Evolutionary conservation across 2,329 filamentous ascomycete species (phyloP).

Genomic region (Pseudogymnoascus sp.): DNA sequence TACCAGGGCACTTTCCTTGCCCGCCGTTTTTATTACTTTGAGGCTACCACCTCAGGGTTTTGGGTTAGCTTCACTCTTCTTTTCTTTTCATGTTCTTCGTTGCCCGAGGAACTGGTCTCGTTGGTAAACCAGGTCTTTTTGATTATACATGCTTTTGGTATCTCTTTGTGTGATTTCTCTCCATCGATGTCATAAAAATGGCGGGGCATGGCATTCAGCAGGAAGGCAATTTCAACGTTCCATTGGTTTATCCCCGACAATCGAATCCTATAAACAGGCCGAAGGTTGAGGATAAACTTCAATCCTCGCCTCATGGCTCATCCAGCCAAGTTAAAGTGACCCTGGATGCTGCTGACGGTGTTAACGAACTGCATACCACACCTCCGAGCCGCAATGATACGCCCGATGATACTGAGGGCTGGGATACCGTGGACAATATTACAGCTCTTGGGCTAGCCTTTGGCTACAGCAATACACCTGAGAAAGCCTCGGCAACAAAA

Average conservation of each 20-base stretch:
- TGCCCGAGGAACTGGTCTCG: neutral
- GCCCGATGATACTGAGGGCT: slow-evolving; percentile 26
- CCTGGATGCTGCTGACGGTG: neutral
- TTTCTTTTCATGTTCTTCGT: neutral
- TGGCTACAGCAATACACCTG: slow-evolving; percentile 27
- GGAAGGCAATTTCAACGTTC: neutral
- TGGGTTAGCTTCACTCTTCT: neutral
- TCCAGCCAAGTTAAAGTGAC: neutral
- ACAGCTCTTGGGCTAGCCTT: slow-evolving; percentile 34
- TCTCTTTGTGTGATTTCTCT: neutral
- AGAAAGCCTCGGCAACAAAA: slow-evolving; percentile 11
- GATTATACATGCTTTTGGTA: slow-evolving; percentile 7
- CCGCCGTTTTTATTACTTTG: neutral
- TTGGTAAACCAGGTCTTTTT: neutral
- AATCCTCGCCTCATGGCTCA: neutral
- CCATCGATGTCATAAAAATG: neutral
- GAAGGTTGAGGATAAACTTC: neutral
- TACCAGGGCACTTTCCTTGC: neutral
- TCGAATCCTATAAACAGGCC: neutral
- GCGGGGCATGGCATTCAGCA: neutral
- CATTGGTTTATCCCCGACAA: neutral
- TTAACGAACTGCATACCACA: neutral
- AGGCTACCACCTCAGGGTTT: neutral
- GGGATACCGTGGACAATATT: slow-evolving; percentile 36
- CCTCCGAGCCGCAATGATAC: neutral